Evolutionary conservation across 352 stramenopile genomes (phyloP).

Genomic region (Aphanomyces invadans): DNA sequence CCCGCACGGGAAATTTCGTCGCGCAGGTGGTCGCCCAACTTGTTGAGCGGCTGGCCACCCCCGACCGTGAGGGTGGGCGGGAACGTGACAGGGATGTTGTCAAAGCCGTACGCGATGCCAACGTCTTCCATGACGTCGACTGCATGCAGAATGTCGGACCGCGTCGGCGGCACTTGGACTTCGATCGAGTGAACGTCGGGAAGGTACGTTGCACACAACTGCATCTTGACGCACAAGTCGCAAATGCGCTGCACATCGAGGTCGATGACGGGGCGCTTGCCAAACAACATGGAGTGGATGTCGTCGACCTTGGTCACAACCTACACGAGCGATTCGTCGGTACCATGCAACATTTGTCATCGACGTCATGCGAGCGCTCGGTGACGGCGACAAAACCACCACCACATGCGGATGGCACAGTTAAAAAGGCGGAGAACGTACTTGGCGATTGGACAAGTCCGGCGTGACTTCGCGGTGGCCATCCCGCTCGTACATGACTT

Average conservation of each 20-base stretch:
- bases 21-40: conserved; percentile 95
- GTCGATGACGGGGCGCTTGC: conserved; percentile 59
- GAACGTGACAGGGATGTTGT: conserved; percentile 97
- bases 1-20: conserved; percentile 97
- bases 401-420: too few relatives aligned
- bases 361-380: neutral
- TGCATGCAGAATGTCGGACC: conserved; percentile 97
- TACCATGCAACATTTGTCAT: neutral
- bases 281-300: conserved; percentile 85
- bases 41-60: conserved; percentile 94
- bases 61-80: conserved; percentile 94
- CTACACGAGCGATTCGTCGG: neutral
- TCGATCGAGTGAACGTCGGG: conserved; percentile 67
- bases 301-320: conserved; percentile 79
- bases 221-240: conserved; percentile 97
- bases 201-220: conserved; percentile 85
- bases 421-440: conserved; percentile 25
- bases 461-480: conserved; percentile 84
- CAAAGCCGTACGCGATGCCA: conserved; percentile 99
- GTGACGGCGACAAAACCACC: neutral
- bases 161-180: conserved; percentile 94
- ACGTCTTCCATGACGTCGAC: conserved; percentile 99
- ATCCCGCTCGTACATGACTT: conserved; percentile 93
- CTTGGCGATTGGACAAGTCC: conserved; percentile 84
- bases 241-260: conserved; percentile 86